Conservation (phyloP, 352 stramenopile genomes). For the Globisporangium parvum region DNA sequence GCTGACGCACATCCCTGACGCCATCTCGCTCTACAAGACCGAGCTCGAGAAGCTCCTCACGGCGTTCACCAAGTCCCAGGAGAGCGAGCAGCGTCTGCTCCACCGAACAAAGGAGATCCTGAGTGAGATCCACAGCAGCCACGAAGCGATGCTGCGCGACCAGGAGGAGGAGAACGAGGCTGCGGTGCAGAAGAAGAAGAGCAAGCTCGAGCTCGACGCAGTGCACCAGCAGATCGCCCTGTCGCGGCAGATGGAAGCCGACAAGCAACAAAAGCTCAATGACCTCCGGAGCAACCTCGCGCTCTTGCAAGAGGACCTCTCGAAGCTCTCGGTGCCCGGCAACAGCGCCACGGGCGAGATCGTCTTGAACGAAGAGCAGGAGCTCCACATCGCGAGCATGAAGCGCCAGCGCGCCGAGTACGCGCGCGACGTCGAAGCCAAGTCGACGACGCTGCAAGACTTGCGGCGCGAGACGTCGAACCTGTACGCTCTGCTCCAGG, state of each 20-base stretch:
- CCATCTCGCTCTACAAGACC: conserved; percentile 66
- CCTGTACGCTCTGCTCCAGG: conserved; percentile 47
- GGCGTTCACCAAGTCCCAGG: conserved; percentile 71
- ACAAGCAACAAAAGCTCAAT: conserved; percentile 76
- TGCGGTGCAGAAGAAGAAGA: conserved; percentile 62
- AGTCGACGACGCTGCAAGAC: conserved; percentile 60
- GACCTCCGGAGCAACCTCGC: conserved; percentile 54
- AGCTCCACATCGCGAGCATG: conserved; percentile 59
- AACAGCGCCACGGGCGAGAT: conserved; percentile 23
- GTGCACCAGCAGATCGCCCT: conserved; percentile 55
- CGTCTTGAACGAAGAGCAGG: conserved; percentile 64
- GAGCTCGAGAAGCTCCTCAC: conserved; percentile 78
- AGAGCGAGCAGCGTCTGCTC: conserved; percentile 70
- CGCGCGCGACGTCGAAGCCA: conserved; percentile 63
- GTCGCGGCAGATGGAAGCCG: conserved; percentile 50
- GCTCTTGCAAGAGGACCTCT: conserved; percentile 57
- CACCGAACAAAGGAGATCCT: conserved; percentile 69
- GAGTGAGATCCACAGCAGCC: conserved; percentile 64
- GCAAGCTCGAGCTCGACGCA: conserved; percentile 63
- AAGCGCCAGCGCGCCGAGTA: conserved; percentile 68
- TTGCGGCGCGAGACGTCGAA: conserved; percentile 60
- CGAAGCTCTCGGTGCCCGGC: conserved; percentile 42
- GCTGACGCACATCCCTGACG: conserved; percentile 58
- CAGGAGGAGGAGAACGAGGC: conserved; percentile 76
- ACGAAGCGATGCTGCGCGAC: conserved; percentile 69